Conservation (phyloP, 1,139 yeast genomes). For the Kodamaea sp. region DNA sequence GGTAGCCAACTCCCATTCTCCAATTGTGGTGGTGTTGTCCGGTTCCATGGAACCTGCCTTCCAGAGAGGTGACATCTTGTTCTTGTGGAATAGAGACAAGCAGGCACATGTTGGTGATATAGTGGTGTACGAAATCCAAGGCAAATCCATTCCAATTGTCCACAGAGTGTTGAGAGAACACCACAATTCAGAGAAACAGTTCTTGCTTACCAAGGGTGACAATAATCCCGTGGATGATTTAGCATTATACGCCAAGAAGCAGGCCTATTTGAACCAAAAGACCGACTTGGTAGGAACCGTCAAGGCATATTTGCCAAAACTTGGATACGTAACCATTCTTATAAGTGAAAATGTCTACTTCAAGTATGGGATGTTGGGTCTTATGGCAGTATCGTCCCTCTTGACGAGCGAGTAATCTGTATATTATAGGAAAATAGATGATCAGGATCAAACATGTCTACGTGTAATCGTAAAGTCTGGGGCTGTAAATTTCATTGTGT, state of each 20-base stretch:
- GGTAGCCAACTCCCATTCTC: conserved; percentile 82
- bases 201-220: conserved; percentile 91
- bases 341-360: conserved; percentile 86
- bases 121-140: conserved; percentile 88
- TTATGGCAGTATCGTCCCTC: conserved; percentile 61
- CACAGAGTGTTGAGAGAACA: conserved; percentile 92
- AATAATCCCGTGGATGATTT: conserved; percentile 92
- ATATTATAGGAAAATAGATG: background rate
- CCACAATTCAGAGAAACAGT: conserved; percentile 58
- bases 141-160: conserved; percentile 87
- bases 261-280: conserved; percentile 72
- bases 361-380: conserved; percentile 68
- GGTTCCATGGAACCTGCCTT: conserved; percentile 99
- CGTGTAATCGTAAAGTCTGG: no score
- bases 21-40: conserved; percentile 92
- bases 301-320: conserved; percentile 84
- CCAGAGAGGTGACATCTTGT: conserved; percentile 93
- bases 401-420: conserved; percentile 46
- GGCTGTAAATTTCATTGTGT: no score
- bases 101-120: conserved; percentile 84
- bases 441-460: no score
- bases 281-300: conserved; percentile 87
- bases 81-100: conserved; percentile 82
- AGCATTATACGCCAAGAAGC: conserved; percentile 76
- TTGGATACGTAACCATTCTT: conserved; percentile 90